Evolutionary conservation across 768 basidiomycete species (phyloP), one percentile per base, ranked within the genome.

Genomic region (Clitopilus hobsonii): DNA sequence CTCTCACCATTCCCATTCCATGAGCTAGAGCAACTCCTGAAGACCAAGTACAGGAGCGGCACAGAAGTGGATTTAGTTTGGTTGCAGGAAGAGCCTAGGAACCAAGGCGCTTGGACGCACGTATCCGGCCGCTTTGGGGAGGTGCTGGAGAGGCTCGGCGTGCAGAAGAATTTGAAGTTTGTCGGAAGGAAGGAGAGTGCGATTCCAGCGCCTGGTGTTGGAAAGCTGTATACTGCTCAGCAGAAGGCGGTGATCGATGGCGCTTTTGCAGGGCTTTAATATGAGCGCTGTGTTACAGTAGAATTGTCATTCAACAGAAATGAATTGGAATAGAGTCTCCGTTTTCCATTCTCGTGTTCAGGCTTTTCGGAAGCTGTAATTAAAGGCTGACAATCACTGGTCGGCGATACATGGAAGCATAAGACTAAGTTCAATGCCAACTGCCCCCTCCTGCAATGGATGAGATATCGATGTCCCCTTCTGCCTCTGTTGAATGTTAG

Each of bases 31-130:
- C 62, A 72, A 2, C 72, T 73, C 1, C 67, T 95, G 27, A 45
- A 23, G 41, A 49, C 59, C 36, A 59, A 67, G 2, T 91, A 89
- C 61, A 45, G 63, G 0, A 56, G 63, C 16, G 77, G 69, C 0
- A 58, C 61, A 3, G 41, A 45, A 2, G 41, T 23, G n/a, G 77
- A 83, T 52, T 63, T 80, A 27, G 45, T 79, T 6, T 96, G 89
- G 84, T 73, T 91, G 16, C 94, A 97, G 66, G 94, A 95, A 64
- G 94, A 95, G 64, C 86, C 93, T 2, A 81, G 75, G 65, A 96
- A 97, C 65, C 93, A 95, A 68, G 94, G 94, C 1, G 82, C 88
- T 2, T 94, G 79, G 74, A 67, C 72, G 11, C 88, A 91, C 70
- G 87, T 91, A 38, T 67, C 66, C 30, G 73, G 74, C 1, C 74